These are phyloP conservation scores for Rhizomucor pusillus DNA, from an alignment of 371 early-diverging fungal species.

Conservation along the genomic window DNA sequence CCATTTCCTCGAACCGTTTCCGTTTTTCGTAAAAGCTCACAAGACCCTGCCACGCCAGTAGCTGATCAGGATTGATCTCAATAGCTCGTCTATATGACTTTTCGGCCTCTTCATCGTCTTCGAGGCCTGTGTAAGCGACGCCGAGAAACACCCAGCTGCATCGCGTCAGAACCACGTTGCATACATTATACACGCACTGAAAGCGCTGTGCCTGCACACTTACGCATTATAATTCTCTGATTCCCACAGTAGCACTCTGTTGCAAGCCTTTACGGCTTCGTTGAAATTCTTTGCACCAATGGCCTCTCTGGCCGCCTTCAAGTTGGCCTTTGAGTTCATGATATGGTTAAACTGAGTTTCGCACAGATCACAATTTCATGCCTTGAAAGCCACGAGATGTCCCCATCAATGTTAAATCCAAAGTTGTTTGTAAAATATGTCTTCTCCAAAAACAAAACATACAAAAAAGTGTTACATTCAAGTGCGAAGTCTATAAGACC, in stretches of 20 bases:
- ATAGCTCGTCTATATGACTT: slow-evolving; percentile 70
- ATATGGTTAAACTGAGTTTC: slow-evolving; percentile 8
- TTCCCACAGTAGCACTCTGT: slow-evolving; percentile 71
- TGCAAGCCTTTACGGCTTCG: slow-evolving; percentile 68
- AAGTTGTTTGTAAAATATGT: too few species aligned
- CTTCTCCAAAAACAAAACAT: not conserved
- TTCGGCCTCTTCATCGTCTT: slow-evolving; percentile 63
- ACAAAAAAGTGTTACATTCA: not conserved
- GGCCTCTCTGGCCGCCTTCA: slow-evolving; percentile 80
- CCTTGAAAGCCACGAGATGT: too few species aligned
- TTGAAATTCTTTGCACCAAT: slow-evolving; percentile 71
- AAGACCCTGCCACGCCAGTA: slow-evolving; percentile 80
- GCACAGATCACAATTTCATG: not conserved
- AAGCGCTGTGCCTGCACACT: too few species aligned
- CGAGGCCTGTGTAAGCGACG: slow-evolving; percentile 69
- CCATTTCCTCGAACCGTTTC: slow-evolving; percentile 38
- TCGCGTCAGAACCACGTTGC: too few species aligned
- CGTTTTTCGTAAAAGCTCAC: slow-evolving; percentile 61
- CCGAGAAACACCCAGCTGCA: slow-evolving; percentile 74
- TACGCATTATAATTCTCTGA: slow-evolving; percentile 80
- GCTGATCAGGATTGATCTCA: slow-evolving; percentile 49
- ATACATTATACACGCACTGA: not conserved
- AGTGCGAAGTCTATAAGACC: slow-evolving; percentile 23
- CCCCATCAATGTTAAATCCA: too few species aligned
- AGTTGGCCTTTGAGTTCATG: slow-evolving; percentile 60